A percentile compares a stretch with the other conserved stretches of the same genome.
These are phyloP conservation scores for Hypoxylon intermedium DNA, from an alignment of 495 filamentous ascomycete species.

Conservation along the genomic window DNA sequence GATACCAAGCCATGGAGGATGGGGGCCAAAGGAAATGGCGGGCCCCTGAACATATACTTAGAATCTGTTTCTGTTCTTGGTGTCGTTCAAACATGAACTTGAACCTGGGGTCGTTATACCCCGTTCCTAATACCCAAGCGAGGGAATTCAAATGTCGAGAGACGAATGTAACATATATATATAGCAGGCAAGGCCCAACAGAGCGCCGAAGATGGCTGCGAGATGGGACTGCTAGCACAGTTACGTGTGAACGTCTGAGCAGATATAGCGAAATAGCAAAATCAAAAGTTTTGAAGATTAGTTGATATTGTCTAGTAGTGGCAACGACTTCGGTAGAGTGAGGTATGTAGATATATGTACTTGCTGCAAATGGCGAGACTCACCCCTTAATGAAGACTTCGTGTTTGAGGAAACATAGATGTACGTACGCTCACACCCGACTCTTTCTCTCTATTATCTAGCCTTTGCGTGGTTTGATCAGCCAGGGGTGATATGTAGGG, in stretches of 20 bases:
- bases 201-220: not conserved
- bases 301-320: too few species aligned
- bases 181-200: not conserved
- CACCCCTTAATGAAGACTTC: too few species aligned
- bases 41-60: constrained; percentile 12
- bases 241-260: not conserved
- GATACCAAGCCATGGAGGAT: constrained; percentile 18
- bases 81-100: not conserved
- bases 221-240: not conserved
- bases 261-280: not conserved
- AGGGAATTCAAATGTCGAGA: not conserved
- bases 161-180: constrained; percentile 3
- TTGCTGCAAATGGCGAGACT: too few species aligned
- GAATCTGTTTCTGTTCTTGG: constrained; percentile 1
- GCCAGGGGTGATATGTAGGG: too few species aligned
- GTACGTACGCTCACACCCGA: too few species aligned
- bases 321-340: not conserved
- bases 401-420: too few species aligned
- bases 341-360: too few species aligned
- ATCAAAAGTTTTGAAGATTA: constrained; percentile 21
- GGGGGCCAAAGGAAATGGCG: not conserved
- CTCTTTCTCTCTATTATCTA: too few species aligned
- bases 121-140: constrained; percentile 24
- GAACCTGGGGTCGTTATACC: constrained; percentile 2
- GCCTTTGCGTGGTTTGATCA: too few species aligned